Evolutionary conservation across 129 eudicot species (phyloP).

Genomic region (Cynara cardunculus): DNA sequence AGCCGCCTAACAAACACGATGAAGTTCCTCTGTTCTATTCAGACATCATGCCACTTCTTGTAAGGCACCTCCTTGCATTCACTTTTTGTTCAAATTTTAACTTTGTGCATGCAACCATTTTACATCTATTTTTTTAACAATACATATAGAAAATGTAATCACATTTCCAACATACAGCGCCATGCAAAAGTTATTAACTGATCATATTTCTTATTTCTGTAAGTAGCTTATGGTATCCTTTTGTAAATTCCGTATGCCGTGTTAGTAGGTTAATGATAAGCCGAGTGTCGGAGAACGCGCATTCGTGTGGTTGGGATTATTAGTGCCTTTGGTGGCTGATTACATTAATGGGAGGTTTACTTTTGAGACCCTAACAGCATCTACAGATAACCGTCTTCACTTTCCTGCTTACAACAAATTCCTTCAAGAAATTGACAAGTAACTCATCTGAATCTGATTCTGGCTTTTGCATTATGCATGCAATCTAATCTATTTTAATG

Average conservation of each 20-base stretch:
- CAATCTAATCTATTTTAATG: background rate
- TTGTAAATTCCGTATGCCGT: constrained; percentile 1
- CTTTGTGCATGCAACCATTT: background rate
- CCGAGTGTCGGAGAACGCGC: constrained; percentile 66
- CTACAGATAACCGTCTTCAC: constrained; percentile 62
- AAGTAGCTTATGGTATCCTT: constrained; percentile 2
- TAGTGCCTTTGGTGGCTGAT: constrained; percentile 68
- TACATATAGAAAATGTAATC: background rate
- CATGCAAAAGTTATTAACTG: background rate
- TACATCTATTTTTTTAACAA: background rate
- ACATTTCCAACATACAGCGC: background rate
- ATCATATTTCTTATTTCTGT: background rate
- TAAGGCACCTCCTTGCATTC: constrained; percentile 29
- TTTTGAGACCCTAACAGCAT: constrained; percentile 71
- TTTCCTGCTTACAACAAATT: constrained; percentile 77
- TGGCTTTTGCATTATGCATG: background rate
- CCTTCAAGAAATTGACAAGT: constrained; percentile 67
- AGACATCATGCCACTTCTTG: constrained; percentile 93
- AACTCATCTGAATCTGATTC: constrained; percentile 9
- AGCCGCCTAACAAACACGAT: constrained; percentile 44
- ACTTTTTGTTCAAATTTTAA: background rate
- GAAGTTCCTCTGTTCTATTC: constrained; percentile 77
- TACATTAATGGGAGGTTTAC: constrained; percentile 66
- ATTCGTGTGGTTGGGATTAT: constrained; percentile 82
- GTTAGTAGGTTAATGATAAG: constrained; percentile 60